Conservation (phyloP, 495 filamentous ascomycete genomes). For the Penicillium angulare region DNA sequence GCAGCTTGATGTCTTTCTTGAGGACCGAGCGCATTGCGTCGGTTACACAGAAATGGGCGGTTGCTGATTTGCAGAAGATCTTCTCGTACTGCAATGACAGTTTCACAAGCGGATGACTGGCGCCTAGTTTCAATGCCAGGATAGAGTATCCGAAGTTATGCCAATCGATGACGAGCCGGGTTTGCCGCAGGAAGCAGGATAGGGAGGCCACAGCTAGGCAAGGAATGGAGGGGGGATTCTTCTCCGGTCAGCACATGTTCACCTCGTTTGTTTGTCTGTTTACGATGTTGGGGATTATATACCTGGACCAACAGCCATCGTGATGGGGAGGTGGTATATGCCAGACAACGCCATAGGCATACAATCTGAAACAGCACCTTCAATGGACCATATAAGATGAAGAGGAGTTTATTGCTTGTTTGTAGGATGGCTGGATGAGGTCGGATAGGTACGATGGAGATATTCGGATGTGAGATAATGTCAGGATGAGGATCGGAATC, state of each 20-base stretch:
- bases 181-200: slow-evolving; percentile 74
- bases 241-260: slow-evolving; percentile 15
- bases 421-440: slow-evolving; percentile 60
- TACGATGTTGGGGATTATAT: too few species aligned
- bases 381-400: slow-evolving; percentile 74
- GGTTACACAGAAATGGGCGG: slow-evolving; percentile 82
- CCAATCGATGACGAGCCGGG: slow-evolving; percentile 89
- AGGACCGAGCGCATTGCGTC: slow-evolving; percentile 80
- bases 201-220: slow-evolving; percentile 73
- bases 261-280: neutral
- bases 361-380: slow-evolving; percentile 83
- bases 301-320: slow-evolving; percentile 83
- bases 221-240: slow-evolving; percentile 96
- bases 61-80: slow-evolving; percentile 63
- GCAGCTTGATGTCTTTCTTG: slow-evolving; percentile 58
- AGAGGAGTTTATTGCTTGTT: slow-evolving; percentile 70
- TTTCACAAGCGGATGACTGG: slow-evolving; percentile 69
- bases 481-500: slow-evolving; percentile 76
- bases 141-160: slow-evolving; percentile 99
- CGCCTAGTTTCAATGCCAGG: slow-evolving; percentile 64
- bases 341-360: slow-evolving; percentile 65
- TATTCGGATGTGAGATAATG: slow-evolving; percentile 58
- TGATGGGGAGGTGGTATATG: slow-evolving; percentile 67
- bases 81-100: slow-evolving; percentile 76
- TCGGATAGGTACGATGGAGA: slow-evolving; percentile 65